Base-by-base conservation (phyloP, 1,284 basidiomycete species). In the Apiotrichum akiyoshidainum region DNA sequence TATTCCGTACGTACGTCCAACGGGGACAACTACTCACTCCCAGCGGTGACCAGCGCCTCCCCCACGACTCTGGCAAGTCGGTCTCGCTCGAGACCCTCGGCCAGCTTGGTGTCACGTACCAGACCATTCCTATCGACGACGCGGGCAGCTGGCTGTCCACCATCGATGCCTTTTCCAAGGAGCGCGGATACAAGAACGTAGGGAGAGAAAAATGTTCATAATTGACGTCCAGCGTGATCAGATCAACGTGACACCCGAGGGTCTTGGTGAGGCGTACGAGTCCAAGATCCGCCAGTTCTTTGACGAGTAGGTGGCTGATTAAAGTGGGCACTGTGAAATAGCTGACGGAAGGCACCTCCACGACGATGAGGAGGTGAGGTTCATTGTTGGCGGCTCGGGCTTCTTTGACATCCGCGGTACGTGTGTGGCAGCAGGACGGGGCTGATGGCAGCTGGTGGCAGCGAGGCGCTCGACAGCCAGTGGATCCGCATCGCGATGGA, bases 361-460 rank as follows among this genome's bases (percentile, higher is more conserved):
- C 67, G 90, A 93, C 75, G 91, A 93, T 67, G 90, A 93, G 74
- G 91, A 93, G 78, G 92, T 92, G 66, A 82, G 91, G 17, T 95
- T 89, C 72, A 86, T 93, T 64, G 81, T 89, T 44, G 82, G 83
- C 1, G 92, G 91, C 9, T 85, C 84, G 47, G 90, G 90, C 0
- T 95, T 85, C 80, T 94, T 93, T 69, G 90, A 92, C 64, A 83
- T 92, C 35, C 83, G 89, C 60, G 87, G 88, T 87, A 60, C 61
- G 83, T 12, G 5, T 2, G 8, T 14, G 13, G 39, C 17, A 17
- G 34, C 4, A 21, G 13, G 21, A 17, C 33, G 11, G 2, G 21
- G 12, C 40, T 33, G 34, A 57, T 22, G 14, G 44, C 34, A 59
- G 65, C 63, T n/a, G 54, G 59, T 12, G 53, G 53, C 2, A 64